Evolutionary conservation across 2,329 filamentous ascomycete genomes (phyloP).

Genomic region (Pestalotiopsis sp.): DNA sequence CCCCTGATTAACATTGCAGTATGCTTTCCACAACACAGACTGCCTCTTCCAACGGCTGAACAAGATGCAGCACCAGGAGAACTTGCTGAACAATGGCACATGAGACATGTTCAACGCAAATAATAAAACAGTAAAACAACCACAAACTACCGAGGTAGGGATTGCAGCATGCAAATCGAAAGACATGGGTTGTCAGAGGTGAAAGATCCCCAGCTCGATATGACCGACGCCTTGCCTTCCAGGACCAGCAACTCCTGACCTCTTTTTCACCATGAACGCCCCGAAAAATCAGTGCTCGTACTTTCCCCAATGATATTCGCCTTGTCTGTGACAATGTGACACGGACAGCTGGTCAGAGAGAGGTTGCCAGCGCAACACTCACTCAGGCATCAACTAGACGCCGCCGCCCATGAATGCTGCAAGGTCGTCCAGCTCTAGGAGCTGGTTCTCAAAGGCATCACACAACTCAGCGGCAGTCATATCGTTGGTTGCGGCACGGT

Average conservation of each 20-base stretch:
- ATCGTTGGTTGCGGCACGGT: slow-evolving; percentile 37
- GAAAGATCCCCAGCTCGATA: background rate
- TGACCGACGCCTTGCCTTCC: background rate
- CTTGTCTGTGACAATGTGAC: no score
- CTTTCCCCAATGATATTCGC: no score
- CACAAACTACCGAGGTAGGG: background rate
- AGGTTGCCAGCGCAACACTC: background rate
- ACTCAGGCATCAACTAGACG: slow-evolving; percentile 39
- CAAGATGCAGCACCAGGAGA: background rate
- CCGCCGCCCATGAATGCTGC: slow-evolving; percentile 66
- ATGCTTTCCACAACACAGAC: background rate
- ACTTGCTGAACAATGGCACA: background rate
- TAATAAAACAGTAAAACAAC: background rate
- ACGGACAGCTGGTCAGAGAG: background rate
- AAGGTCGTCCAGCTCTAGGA: slow-evolving; percentile 62
- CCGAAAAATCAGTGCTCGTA: background rate
- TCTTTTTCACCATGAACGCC: background rate
- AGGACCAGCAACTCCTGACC: background rate
- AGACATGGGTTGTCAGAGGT: background rate
- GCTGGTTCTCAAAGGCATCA: slow-evolving; percentile 60
- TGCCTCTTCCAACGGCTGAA: background rate
- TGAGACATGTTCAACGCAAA: background rate
- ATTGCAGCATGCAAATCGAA: background rate
- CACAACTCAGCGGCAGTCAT: slow-evolving; percentile 64
- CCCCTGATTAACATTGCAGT: background rate